These are phyloP conservation scores for Prunella vulgaris DNA, from an alignment of 257 asterid genomes.

Conservation along the genomic window DNA sequence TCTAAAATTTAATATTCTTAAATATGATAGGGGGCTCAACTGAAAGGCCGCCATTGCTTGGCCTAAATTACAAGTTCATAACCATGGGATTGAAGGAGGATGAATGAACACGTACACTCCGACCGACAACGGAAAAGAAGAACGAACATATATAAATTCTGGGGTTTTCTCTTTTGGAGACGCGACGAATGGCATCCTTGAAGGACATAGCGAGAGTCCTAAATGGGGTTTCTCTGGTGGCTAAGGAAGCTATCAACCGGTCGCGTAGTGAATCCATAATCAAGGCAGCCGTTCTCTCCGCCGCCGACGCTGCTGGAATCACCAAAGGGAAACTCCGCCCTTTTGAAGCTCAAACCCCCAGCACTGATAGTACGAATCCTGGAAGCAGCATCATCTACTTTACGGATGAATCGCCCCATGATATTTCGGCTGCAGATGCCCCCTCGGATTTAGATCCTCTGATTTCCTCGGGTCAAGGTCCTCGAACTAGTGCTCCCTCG, in stretches of 20 bases:
- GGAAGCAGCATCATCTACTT: conserved; percentile 34
- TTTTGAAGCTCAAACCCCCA: conserved; percentile 20
- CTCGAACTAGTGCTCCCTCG: conserved; percentile 11
- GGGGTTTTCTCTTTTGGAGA: no score
- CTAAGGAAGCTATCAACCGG: conserved; percentile 49
- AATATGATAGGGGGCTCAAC: no score
- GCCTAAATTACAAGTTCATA: neutral
- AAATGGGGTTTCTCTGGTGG: conserved; percentile 75
- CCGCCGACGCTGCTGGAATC: conserved; percentile 63
- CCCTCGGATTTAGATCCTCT: conserved; percentile 14
- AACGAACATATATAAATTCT: no score
- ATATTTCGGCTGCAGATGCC: neutral
- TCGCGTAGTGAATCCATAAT: conserved; percentile 33
- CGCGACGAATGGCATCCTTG: conserved; percentile 33
- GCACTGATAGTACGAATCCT: neutral
- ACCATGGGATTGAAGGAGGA: neutral
- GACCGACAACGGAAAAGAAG: neutral
- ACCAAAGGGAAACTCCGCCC: conserved; percentile 63
- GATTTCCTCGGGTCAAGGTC: neutral
- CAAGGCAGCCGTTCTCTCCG: conserved; percentile 57
- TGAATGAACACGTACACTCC: neutral
- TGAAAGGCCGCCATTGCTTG: neutral
- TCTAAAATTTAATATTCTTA: no score
- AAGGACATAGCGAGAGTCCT: conserved; percentile 57
- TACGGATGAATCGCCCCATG: conserved; percentile 18